A percentile compares a stretch with the other conserved stretches of the same genome.
Evolutionary conservation across 106 monocot species (phyloP).

Genomic region (Vanilla planifolia): DNA sequence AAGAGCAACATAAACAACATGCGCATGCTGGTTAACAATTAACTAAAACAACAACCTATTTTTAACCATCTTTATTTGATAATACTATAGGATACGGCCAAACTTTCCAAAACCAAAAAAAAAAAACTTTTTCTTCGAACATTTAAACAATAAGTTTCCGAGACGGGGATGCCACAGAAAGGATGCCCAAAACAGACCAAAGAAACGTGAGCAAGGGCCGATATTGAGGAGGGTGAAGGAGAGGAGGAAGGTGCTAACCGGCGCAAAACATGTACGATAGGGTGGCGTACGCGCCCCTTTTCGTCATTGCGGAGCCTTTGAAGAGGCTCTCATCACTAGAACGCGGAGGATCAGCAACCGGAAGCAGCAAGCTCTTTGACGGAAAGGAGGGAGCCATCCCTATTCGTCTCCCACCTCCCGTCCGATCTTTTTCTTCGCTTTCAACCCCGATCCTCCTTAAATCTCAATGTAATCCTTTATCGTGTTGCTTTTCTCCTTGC

Average conservation of each 20-base stretch:
- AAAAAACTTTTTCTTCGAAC: no score
- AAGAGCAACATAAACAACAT: no score
- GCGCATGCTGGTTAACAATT: no score
- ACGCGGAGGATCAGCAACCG: constrained; percentile 31
- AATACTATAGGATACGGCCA: no score
- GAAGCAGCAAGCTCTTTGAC: constrained; percentile 43
- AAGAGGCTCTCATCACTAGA: constrained; percentile 54
- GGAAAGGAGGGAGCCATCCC: constrained; percentile 4
- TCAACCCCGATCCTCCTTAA: no score
- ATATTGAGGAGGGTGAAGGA: background rate
- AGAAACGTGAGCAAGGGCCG: background rate
- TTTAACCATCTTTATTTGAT: no score
- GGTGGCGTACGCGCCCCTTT: constrained; percentile 73
- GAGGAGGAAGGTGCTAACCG: constrained; percentile 19
- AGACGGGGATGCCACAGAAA: background rate
- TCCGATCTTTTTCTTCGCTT: background rate
- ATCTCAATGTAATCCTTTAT: no score
- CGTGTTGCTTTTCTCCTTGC: no score
- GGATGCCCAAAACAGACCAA: background rate
- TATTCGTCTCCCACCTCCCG: background rate
- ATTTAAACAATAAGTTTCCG: no score
- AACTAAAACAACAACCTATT: no score
- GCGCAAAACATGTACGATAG: constrained; percentile 87
- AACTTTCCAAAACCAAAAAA: no score
- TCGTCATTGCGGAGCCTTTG: constrained; percentile 77